phyloP scores from a whole-genome alignment of 176 grass and related monocot genomes.

The Avena insularis region DNA sequence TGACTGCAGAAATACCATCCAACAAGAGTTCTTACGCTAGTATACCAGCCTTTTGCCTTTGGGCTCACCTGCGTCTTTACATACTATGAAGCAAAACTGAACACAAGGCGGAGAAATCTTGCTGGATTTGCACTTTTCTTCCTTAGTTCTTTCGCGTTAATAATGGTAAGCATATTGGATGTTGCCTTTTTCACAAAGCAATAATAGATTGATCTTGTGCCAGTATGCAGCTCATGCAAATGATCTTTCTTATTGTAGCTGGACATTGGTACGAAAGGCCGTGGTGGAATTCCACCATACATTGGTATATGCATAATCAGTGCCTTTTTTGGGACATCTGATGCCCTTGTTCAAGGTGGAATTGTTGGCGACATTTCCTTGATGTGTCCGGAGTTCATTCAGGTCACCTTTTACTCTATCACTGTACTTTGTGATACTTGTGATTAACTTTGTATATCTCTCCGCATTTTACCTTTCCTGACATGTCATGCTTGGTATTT shows the following conservation, averaged over 20 bases:
- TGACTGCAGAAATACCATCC: slow-evolving; percentile 64
- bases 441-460: slow-evolving; percentile 34
- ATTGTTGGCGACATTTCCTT: slow-evolving; percentile 95
- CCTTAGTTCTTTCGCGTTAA: slow-evolving; percentile 66
- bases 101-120: slow-evolving; percentile 70
- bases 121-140: slow-evolving; percentile 74
- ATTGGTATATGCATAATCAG: slow-evolving; percentile 83
- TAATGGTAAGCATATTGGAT: slow-evolving; percentile 56
- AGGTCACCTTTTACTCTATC: slow-evolving; percentile 54
- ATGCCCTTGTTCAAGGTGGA: slow-evolving; percentile 86
- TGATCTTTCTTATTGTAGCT: slow-evolving; percentile 55
- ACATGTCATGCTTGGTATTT: slow-evolving; percentile 29
- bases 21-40: slow-evolving; percentile 66
- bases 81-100: slow-evolving; percentile 74
- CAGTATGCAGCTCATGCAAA: slow-evolving; percentile 27
- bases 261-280: slow-evolving; percentile 89
- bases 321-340: slow-evolving; percentile 83
- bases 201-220: neutral
- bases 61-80: slow-evolving; percentile 65
- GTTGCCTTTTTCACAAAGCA: slow-evolving; percentile 10
- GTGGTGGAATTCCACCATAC: slow-evolving; percentile 74
- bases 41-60: slow-evolving; percentile 80
- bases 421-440: slow-evolving; percentile 25
- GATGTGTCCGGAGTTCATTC: slow-evolving; percentile 93
- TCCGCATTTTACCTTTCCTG: slow-evolving; percentile 27